These are phyloP conservation scores for Toxicodendron radicans DNA, from an alignment of 345 rosid genomes.

Conservation along the genomic window DNA sequence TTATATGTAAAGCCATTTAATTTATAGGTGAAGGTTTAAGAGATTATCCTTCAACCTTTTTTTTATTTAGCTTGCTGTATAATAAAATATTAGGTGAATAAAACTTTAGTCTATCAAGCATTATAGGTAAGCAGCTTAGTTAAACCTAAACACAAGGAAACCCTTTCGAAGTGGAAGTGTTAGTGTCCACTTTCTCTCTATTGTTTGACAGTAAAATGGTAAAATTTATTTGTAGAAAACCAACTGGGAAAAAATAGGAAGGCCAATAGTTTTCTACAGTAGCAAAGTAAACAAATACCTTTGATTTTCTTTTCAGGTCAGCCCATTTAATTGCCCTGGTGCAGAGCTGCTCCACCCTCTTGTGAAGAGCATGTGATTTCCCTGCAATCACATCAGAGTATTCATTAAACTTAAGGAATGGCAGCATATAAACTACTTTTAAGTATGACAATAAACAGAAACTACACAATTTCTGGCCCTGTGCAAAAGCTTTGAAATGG, in stretches of 20 bases:
- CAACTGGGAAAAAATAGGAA: not conserved
- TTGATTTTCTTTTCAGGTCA: conserved; percentile 82
- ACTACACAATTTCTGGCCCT: conserved; percentile 1
- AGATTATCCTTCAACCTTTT: too few relatives aligned
- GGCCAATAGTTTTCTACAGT: not conserved
- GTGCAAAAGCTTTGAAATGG: not conserved
- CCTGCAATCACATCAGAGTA: conserved; percentile 47
- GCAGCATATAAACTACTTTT: not conserved
- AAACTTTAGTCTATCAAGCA: not conserved
- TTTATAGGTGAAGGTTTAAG: not conserved
- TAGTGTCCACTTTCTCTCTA: not conserved
- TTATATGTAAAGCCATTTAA: not conserved
- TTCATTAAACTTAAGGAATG: not conserved
- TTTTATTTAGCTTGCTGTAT: too few relatives aligned
- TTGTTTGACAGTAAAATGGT: not conserved
- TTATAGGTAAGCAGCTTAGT: not conserved
- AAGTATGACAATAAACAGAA: conserved; percentile 7
- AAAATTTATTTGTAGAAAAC: not conserved
- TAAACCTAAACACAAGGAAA: not conserved
- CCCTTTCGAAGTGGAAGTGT: not conserved
- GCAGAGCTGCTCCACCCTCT: conserved; percentile 98
- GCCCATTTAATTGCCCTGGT: conserved; percentile 95
- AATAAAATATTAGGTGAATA: not conserved
- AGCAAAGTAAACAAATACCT: conserved; percentile 50
- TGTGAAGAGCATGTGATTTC: conserved; percentile 98